phyloP scores from a whole-genome alignment of 2,329 filamentous ascomycete genomes.

The Colletotrichum sp. region DNA sequence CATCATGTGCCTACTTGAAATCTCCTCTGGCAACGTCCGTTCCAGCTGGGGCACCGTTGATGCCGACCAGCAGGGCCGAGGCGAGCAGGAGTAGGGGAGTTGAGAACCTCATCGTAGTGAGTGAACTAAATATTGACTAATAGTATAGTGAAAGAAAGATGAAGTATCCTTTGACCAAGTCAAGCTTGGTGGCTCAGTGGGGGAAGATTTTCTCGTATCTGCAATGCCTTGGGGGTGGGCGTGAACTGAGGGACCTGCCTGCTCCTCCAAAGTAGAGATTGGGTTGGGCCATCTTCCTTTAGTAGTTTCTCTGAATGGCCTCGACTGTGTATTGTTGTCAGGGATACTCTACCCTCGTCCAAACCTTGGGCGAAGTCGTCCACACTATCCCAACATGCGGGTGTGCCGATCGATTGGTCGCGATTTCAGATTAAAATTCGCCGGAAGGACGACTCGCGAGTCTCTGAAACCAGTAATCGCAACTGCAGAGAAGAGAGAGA shows the following conservation, averaged over 20 bases:
- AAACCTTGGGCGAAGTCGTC: slow-evolving; percentile 6
- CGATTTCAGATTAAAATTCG: slow-evolving; percentile 9
- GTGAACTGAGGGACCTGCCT: slow-evolving; percentile 16
- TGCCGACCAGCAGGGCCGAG: slow-evolving; percentile 15
- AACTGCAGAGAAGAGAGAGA: not conserved
- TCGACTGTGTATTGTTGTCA: not conserved
- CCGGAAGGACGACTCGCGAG: slow-evolving; percentile 5
- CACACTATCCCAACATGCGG: not conserved
- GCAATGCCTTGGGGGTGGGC: not conserved
- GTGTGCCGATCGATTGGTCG: not conserved
- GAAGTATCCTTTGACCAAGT: not conserved
- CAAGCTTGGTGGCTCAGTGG: not conserved
- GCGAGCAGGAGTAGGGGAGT: slow-evolving; percentile 7
- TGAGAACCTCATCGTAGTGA: slow-evolving; percentile 7
- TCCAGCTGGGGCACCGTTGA: slow-evolving; percentile 15
- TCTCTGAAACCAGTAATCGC: slow-evolving; percentile 5
- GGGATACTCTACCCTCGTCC: not conserved
- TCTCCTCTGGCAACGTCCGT: not conserved
- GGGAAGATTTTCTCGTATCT: not conserved
- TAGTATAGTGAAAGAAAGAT: not conserved
- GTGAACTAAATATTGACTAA: not conserved
- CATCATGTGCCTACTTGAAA: not conserved
- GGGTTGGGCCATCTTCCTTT: not conserved
- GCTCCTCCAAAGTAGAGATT: rapidly evolving
- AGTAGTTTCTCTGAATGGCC: not conserved